Evolutionary conservation across 23 red algal genomes (phyloP).

Genomic region (Pyropia yezoensis): DNA sequence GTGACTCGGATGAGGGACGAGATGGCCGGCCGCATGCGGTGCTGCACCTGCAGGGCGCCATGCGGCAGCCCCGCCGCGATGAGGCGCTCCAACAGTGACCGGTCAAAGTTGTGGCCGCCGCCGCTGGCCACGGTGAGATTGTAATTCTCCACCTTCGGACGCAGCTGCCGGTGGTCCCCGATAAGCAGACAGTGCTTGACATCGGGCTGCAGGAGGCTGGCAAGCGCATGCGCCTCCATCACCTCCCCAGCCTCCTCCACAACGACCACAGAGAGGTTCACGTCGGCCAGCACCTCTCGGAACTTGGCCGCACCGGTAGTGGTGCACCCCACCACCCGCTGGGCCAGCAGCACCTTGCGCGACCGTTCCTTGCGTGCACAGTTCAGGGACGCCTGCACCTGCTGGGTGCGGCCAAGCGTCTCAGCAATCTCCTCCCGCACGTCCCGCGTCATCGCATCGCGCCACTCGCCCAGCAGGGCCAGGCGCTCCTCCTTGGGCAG

Average conservation of each 20-base stretch:
- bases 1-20: background rate
- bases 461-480: background rate
- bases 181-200: background rate
- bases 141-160: background rate
- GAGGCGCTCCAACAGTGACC: conserved; percentile 2
- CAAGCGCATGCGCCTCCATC: background rate
- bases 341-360: background rate
- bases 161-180: conserved; percentile 5
- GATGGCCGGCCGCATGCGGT: conserved; percentile 4
- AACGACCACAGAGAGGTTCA: background rate
- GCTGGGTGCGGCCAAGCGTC: background rate
- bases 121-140: background rate
- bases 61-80: background rate
- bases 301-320: conserved; percentile 2
- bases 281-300: background rate
- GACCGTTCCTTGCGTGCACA: background rate
- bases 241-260: conserved; percentile 3
- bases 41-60: background rate
- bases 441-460: background rate
- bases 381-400: background rate
- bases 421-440: background rate
- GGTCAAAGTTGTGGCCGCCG: background rate
- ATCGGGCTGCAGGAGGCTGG: background rate
- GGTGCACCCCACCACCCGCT: background rate
- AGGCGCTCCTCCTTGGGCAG: background rate